Evolutionary conservation across 805 yeast genomes (phyloP), one percentile per base, ranked within the genome.

Genomic region (Zygotorulaspora chibaensis): DNA sequence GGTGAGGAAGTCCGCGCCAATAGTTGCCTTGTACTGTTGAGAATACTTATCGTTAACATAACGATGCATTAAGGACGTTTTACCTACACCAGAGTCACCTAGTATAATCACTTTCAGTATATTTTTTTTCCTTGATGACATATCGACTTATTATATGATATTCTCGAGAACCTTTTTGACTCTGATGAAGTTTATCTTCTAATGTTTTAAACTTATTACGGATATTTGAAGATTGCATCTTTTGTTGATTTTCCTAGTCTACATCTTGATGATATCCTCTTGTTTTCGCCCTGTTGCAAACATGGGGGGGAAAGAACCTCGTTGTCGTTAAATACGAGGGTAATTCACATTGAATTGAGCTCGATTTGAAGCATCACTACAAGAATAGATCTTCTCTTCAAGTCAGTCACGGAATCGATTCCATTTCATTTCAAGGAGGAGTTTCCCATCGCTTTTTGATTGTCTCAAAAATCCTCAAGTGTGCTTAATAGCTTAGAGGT

Each of bases 1-100:
- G 31, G 97, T 91, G 52, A 89, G 75, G 64, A 91, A 91, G 66
- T 93, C 98, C 2, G 98, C 98, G 8, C 99, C 99, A 55, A 91
- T 91, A 12, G 99, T 91, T 25, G 98, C 97, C 63, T 91, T 93
- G 69, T 93, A 93, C 66, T 91, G 98, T 55, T 90, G 91, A 34
- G 89, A 81, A 69, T 91, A 91, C 74, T 89, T 90, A 61, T 87
- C 89, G 69, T 88, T 89, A 54, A 93, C 96, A 68, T 88, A 91
- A 66, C 91, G 96, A 67, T 91, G 98, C 96, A 91, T 90, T 55
- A 91, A 72, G 3, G 96, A 88, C 25, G 98, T 91, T 72, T 91
- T 91, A 23, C 99, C 99, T 38, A 93, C 98, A 44, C 98, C 98
- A 1, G 96, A 86, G 67, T 93, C 98, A 34, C 99, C 99, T 44